Conservation (phyloP, 2,329 filamentous ascomycete species). For the Alternaria gaisen region DNA sequence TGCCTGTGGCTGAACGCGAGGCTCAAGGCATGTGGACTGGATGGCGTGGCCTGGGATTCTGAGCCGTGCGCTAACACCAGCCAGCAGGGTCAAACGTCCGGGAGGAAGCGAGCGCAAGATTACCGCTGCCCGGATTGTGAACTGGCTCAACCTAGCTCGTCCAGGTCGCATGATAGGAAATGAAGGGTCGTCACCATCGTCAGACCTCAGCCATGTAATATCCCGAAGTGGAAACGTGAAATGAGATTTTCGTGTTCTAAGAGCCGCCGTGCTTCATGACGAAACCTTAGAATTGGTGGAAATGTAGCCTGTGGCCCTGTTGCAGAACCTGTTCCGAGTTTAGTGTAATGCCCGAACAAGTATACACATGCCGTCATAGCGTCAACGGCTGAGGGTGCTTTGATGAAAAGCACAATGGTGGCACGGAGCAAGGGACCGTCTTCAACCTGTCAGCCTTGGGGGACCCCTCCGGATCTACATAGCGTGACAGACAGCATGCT, state of each 20-base stretch:
- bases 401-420: constrained; percentile 35
- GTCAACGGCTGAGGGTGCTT: constrained; percentile 26
- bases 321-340: constrained; percentile 30
- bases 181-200: constrained; percentile 49
- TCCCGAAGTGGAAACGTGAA: constrained; percentile 43
- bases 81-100: constrained; percentile 50
- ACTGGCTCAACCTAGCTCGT: constrained; percentile 37
- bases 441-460: constrained; percentile 48
- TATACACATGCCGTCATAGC: constrained; percentile 41
- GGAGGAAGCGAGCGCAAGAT: constrained; percentile 52
- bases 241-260: constrained; percentile 46
- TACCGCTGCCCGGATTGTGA: constrained; percentile 43
- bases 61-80: constrained; percentile 41
- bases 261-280: constrained; percentile 47
- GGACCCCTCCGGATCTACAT: constrained; percentile 46
- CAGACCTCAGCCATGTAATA: constrained; percentile 42
- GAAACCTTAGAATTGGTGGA: constrained; percentile 45
- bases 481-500: constrained; percentile 43
- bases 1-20: constrained; percentile 38
- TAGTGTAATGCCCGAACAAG: constrained; percentile 41
- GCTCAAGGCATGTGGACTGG: constrained; percentile 33
- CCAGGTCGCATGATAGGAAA: constrained; percentile 47
- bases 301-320: constrained; percentile 22
- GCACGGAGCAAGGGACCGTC: constrained; percentile 42
- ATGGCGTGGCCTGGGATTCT: constrained; percentile 33